A percentile compares a stretch with the other conserved stretches of the same genome.
phyloP scores from a whole-genome alignment of 2,329 filamentous ascomycete genomes.

The Nemania serpens region DNA sequence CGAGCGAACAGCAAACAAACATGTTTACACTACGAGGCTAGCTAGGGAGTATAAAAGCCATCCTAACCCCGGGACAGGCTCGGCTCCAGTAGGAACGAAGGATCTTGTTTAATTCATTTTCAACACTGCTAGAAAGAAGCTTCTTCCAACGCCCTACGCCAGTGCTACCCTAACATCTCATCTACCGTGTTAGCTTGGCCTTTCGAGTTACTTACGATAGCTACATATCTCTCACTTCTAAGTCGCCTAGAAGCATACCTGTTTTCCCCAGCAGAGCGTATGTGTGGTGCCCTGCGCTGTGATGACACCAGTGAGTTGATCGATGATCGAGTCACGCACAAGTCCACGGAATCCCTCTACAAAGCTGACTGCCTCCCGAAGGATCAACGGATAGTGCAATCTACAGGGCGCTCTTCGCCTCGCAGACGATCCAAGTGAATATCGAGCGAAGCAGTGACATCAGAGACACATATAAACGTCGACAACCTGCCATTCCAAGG shows the following conservation, averaged over 20 bases:
- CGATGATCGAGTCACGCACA: too few relatives aligned
- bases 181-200: background rate
- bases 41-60: constrained; percentile 22
- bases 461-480: background rate
- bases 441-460: background rate
- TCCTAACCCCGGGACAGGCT: constrained; percentile 12
- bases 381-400: background rate
- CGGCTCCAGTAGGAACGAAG: constrained; percentile 25
- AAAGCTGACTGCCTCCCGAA: constrained; percentile 6
- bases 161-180: background rate
- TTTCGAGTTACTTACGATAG: background rate
- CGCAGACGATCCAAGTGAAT: background rate
- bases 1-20: background rate
- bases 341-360: background rate
- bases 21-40: background rate
- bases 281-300: background rate
- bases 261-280: background rate
- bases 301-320: constrained; percentile 4
- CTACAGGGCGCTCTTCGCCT: background rate
- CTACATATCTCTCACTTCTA: background rate
- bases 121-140: too few relatives aligned
- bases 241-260: background rate
- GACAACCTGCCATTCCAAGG: background rate
- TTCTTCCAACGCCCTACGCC: too few relatives aligned
- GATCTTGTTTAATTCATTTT: constrained; percentile 12